These are phyloP conservation scores for Ganoderma sinense DNA, from an alignment of 1,284 basidiomycete genomes.

Conservation along the genomic window DNA sequence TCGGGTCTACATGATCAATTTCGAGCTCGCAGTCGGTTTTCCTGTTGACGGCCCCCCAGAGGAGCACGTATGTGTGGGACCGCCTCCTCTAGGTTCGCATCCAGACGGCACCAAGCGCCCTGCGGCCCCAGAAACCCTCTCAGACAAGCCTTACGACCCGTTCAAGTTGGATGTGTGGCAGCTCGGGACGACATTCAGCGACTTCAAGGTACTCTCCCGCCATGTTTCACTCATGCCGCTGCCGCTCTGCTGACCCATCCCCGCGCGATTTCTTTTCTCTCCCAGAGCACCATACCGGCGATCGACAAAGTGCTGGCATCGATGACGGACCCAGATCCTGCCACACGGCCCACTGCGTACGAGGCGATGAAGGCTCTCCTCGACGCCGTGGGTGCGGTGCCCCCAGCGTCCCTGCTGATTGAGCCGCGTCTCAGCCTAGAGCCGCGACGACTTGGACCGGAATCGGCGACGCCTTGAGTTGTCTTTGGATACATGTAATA, in stretches of 20 bases:
- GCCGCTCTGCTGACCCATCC: neutral
- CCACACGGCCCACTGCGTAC: neutral
- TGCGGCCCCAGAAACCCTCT: slow-evolving; percentile 23
- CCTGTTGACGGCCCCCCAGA: slow-evolving; percentile 19
- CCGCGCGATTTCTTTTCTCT: neutral
- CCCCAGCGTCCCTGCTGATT: neutral
- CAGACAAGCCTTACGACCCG: slow-evolving; percentile 29
- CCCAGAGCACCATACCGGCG: slow-evolving; percentile 8
- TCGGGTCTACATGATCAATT: slow-evolving; percentile 21
- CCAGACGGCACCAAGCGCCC: slow-evolving; percentile 20
- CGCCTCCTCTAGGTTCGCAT: slow-evolving; percentile 2
- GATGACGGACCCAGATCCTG: neutral
- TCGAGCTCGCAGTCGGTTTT: slow-evolving; percentile 20
- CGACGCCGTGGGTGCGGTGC: neutral
- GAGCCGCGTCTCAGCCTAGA: neutral
- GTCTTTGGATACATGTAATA: too few relatives aligned
- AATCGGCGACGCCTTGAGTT: too few relatives aligned
- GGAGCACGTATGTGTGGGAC: slow-evolving; percentile 14
- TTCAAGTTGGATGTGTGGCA: slow-evolving; percentile 24
- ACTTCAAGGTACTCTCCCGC: slow-evolving; percentile 12
- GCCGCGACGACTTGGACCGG: too few relatives aligned
- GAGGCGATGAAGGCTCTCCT: neutral
- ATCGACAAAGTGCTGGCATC: slow-evolving; percentile 4
- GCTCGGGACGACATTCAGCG: slow-evolving; percentile 5
- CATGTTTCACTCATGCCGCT: too few relatives aligned